Base-by-base conservation (phyloP, 2,329 filamentous ascomycete species). In the Xylariales sp. region DNA sequence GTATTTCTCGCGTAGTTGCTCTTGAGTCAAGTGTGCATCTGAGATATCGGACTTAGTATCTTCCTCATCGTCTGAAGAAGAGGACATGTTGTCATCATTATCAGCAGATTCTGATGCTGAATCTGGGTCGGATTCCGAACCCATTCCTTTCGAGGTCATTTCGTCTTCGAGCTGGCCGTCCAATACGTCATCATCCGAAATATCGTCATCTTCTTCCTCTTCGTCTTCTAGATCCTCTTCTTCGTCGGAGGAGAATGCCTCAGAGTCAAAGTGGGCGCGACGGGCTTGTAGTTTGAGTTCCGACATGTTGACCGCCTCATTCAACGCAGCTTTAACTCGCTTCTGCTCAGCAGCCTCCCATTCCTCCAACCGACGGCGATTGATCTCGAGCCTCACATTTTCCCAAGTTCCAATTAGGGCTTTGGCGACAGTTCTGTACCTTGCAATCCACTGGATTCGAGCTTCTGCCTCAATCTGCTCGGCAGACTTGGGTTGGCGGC, bases 381-480 rank as follows among this genome's bases (percentile, higher is more conserved):
- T 83, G 29, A 83, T 72, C 51, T 83, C 78, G 1, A 58, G 55
- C 33, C 64, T 75, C 11, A 83, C 77, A 50, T 82, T 83, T 20
- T 83, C 79, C 78, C 80, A 84, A 0, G 73, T 82, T 21, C 68
- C 72, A 28, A 60, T 60, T 28, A 81, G 47, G 14, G 66, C 69
- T 47, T 62, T 81, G 46, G 84, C 70, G 13, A 96, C 76, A 42
- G 81, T 75, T 43, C 79, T 87, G 59, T 93, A 95, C 19, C 80
- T 76, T 31, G 68, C 65, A 43, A 81, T 70, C 61, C 81, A 81
- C 50, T 81, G 72, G 17, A 83, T 80, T 37, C 76, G 72, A 41
- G 86, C 81, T 56, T 97, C 91, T 12, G 77, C 78, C 50, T 90
- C 82, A 14, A 96, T 74, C 56, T 97, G 85, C 53, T 96, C 88